Conservation (phyloP, 257 asterid genomes). For the Nicotiana attenuata region DNA sequence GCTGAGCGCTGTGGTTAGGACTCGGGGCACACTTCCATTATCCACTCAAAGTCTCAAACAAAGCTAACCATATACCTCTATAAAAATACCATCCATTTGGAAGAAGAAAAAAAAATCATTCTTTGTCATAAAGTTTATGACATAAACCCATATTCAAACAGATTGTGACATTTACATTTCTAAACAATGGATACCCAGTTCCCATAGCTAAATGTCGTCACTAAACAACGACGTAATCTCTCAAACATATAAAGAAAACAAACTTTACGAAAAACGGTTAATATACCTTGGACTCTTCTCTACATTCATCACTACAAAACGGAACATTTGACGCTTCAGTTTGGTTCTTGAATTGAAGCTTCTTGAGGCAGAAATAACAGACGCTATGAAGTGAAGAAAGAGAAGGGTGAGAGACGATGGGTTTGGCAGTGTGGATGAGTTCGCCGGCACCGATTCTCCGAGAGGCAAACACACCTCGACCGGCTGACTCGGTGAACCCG, state of each 20-base stretch:
- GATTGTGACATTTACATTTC: not conserved
- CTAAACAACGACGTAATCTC: too few species aligned
- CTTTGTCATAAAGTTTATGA: not conserved
- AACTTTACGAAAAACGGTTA: not conserved
- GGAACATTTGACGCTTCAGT: slow-evolving; percentile 6
- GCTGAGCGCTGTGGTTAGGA: too few species aligned
- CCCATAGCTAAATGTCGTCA: not conserved
- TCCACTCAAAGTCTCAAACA: too few species aligned
- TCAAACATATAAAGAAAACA: not conserved
- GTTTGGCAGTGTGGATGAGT: slow-evolving; percentile 66
- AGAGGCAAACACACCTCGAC: slow-evolving; percentile 71
- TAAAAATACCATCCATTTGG: too few species aligned
- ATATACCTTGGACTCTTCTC: slow-evolving; percentile 41
- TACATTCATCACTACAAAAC: slow-evolving; percentile 60
- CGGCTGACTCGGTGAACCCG: slow-evolving; percentile 42
- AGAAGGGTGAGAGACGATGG: slow-evolving; percentile 58
- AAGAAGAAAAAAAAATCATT: too few species aligned
- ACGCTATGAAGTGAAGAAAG: slow-evolving; percentile 37
- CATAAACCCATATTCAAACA: slow-evolving; percentile 23
- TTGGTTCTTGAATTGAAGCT: slow-evolving; percentile 8
- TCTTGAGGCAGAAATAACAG: slow-evolving; percentile 67
- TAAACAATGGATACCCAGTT: too few species aligned
- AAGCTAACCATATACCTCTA: too few species aligned
- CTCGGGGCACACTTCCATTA: too few species aligned
- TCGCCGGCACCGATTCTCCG: slow-evolving; percentile 59